A percentile compares a stretch with the other conserved stretches of the same genome.
These are phyloP conservation scores for Saccharomycopsis schoenii DNA, from an alignment of 805 yeast species.

Conservation along the genomic window DNA sequence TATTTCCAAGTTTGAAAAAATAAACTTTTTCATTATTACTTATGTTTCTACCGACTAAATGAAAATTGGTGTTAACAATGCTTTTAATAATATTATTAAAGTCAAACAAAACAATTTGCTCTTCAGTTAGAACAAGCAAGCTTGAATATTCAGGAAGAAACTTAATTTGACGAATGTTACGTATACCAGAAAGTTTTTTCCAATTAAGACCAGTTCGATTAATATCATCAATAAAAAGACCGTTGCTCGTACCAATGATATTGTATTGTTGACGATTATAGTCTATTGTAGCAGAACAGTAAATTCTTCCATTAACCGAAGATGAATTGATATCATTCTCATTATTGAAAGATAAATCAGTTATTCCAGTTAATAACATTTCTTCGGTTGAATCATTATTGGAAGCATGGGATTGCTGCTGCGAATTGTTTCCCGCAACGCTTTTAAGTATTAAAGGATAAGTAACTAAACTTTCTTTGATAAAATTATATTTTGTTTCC, in stretches of 20 bases:
- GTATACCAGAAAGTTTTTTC: constrained; percentile 18
- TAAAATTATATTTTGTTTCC: constrained; percentile 12
- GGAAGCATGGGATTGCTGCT: background rate
- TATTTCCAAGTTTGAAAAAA: constrained; percentile 15
- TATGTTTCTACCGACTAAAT: constrained; percentile 19
- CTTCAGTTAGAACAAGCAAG: constrained; percentile 17
- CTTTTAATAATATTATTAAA: constrained; percentile 17
- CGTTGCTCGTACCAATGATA: constrained; percentile 16
- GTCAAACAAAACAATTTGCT: constrained; percentile 17
- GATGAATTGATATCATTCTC: constrained; percentile 4
- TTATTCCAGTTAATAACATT: background rate
- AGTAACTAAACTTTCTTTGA: constrained; percentile 4
- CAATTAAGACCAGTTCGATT: constrained; percentile 18
- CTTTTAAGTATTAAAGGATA: constrained; percentile 15
- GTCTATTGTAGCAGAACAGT: constrained; percentile 14
- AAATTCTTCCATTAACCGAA: constrained; percentile 9
- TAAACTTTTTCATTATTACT: constrained; percentile 15
- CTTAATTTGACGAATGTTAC: constrained; percentile 17
- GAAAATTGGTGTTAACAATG: constrained; percentile 15
- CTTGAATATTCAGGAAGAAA: constrained; percentile 2
- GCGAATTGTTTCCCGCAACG: constrained; percentile 6
- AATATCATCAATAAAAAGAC: constrained; percentile 18
- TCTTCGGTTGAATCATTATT: background rate
- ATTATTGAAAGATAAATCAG: constrained; percentile 8
- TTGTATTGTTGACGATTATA: constrained; percentile 16